Evolutionary conservation across 1,139 yeast genomes (phyloP).

Genomic region (Tardiomyces digboiensis): DNA sequence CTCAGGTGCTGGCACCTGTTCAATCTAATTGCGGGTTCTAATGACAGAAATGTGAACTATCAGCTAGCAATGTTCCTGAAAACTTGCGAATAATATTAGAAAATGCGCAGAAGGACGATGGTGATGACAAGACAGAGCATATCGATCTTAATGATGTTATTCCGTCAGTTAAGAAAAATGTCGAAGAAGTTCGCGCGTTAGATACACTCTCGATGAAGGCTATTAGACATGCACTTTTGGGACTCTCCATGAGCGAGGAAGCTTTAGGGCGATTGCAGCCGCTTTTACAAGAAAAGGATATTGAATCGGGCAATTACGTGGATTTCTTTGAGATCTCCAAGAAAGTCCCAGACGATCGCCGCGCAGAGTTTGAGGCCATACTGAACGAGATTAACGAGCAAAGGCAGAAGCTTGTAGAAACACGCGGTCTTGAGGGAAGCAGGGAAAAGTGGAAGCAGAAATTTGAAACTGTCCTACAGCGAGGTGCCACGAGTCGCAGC

Average conservation of each 20-base stretch:
- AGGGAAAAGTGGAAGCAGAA: constrained; percentile 82
- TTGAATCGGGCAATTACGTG: constrained; percentile 32
- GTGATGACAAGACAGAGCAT: background rate
- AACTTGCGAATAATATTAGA: background rate
- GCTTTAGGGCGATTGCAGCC: constrained; percentile 17
- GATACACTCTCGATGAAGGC: constrained; percentile 72
- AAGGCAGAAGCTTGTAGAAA: constrained; percentile 70
- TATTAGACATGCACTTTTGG: constrained; percentile 69
- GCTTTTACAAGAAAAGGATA: constrained; percentile 24
- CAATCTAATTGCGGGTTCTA: background rate
- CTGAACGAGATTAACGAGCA: constrained; percentile 61
- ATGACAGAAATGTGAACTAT: background rate
- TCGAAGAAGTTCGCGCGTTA: background rate
- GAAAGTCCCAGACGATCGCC: constrained; percentile 38
- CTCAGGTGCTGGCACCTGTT: background rate
- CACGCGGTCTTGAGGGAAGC: constrained; percentile 77
- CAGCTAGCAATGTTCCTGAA: background rate
- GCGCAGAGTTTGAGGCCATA: constrained; percentile 47
- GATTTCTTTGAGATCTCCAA: constrained; percentile 63
- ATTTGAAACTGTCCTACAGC: constrained; percentile 56
- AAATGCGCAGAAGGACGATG: background rate
- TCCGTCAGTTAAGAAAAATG: background rate
- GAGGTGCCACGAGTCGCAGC: constrained; percentile 41
- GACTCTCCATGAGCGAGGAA: constrained; percentile 32
- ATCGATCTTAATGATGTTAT: background rate